Base-by-base conservation (phyloP, 225 moss, liverwort and hornwort species). In the Physcomitrellopsis africana region DNA sequence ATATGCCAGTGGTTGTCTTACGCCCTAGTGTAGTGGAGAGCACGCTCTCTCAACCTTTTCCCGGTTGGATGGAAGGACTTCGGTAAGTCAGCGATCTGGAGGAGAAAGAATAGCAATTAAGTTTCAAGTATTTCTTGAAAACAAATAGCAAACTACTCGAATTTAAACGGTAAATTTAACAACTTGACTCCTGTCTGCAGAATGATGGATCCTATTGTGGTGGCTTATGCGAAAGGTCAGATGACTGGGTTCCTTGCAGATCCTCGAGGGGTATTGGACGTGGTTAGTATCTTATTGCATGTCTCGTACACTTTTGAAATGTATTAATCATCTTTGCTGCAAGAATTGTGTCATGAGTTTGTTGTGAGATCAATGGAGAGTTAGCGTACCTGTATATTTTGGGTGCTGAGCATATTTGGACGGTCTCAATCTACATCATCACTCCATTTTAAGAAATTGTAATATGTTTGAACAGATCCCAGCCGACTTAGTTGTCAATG, bases 181-280 rank as follows among this genome's bases (percentile, higher is more conserved):
- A 53, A 1, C 11, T 58, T 58, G 17, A 18, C 32, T 58, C 14
- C 47, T 53, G 52, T 59, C 57, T 78, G 76, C 83, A 93, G 93
- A 29, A 93, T 93, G 93, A 87, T 93, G 80, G 93, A 93, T 43
- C 93, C 93, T 49, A 86, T 93, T 63, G 83, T 91, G 58, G 63
- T 87, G 58, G 89, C 87, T 61, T 93, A 93, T 18, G 93, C 86
- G 37, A 93, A 91, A 73, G 93, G 93, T 57, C 86, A 89, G 66
- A 79, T 93, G 86, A 84, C 85, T 42, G 91, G 87, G 18, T 93
- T 93, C 70, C 84, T 91, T 52, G 89, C 87, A 44, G 81, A 93
- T 61, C 91, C 89, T 70, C 75, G 77, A 77, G 84, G 84, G 26
- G 86, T 91, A 51, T 82, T 93, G 81, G 93, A 93, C 74, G 86